Base-by-base conservation (phyloP, 306 rosid species). In the Quercus berberidifolia region DNA sequence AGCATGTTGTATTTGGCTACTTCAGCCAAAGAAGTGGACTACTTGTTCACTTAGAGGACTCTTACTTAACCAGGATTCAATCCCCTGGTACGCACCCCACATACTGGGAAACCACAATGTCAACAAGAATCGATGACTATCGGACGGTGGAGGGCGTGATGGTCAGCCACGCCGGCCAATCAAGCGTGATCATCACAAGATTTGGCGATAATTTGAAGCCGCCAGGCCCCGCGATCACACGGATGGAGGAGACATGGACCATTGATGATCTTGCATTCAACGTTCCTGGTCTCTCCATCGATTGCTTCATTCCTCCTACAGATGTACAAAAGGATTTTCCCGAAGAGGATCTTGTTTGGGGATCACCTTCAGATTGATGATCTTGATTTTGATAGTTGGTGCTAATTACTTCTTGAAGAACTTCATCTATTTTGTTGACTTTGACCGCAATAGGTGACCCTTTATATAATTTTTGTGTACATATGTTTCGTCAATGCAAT, bases 101-200 rank as follows among this genome's bases (percentile, higher is more conserved):
- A 43, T 95, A 95, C 31, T 95, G 99, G 99, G 99, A 95, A 80
- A 95, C 99, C 25, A 81, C 99, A 15, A 95, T 95, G 98, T 87
- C 95, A 0, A 90, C 99, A 0, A 89, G 74, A 20, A 90, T 95
- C 19, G 93, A 89, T 12, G 98, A 95, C 31, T 95, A 95, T 18
- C 89, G 91, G 69, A 7, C 71, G 2, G 90, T 90, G 6, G 97
- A 95, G 21, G 99, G 91, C 3, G 96, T 90, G 67, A 87, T 91
- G 96, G 88, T 93, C 31, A 90, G 98, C 1, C 99, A 95, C 46
- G 55, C 88, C 0, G 99, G 99, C n/a, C 87, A 84, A 7, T 90
- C 99, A 3, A 83, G 74, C 0, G 99, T 84, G 41, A 33, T 83
- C 69, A 91, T 95, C 81, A 84, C 97, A 18, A 85, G 92, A 51